Base-by-base conservation (phyloP, 176 grass and related monocot species). In the Avena atlantica region DNA sequence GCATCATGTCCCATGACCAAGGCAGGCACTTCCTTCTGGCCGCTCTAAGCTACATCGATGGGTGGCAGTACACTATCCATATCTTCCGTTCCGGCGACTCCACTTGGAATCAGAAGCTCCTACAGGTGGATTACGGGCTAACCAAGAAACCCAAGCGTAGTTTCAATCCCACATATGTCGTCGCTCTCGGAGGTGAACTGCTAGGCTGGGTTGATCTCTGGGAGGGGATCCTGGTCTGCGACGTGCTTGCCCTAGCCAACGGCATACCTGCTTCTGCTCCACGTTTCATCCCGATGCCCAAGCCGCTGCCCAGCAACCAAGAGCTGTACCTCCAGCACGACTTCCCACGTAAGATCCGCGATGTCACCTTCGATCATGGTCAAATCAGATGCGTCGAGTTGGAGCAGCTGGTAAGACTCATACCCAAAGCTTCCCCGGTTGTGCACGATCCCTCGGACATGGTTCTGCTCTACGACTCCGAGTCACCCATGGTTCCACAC, bases 161-260 rank as follows among this genome's bases (percentile, higher is more conserved):
- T 42, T 42, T 50, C 0, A 1, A 25, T 50, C 45, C 71, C n/a
- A 24, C 42, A 12, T 12, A 74, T 6, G 45, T 74, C 20, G 47
- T 50, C 5, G 71, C 71, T 74, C 71, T 74, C 0, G 29, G 29
- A 50, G 71, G 21, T 9, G 71, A 21, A 16, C 21, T 25, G 5
- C 71, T 74, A 25, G 45, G 44, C 45, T 74, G 71, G n/a, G 71
- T 74, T 0, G n/a, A 74, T 74, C 71, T 25, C 71, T 47, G 12
- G n/a, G n/a, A 25, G 45, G 45, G 71, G 1, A 74, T 74, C 15
- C n/a, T 74, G 12, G 25, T 74, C 71, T 74, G 71, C 45, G 71
- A 74, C 1, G 71, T 50, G 44, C n/a, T 74, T 21, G n/a, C 11
- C 12, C 4, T 48, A 0, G 42, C 20, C 1, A n/a, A n/a, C n/a